Percentiles rank a stretch among this genome's conserved stretches.
Conservation (phyloP, 2,329 filamentous ascomycete species). For the Lojkania enalia region DNA sequence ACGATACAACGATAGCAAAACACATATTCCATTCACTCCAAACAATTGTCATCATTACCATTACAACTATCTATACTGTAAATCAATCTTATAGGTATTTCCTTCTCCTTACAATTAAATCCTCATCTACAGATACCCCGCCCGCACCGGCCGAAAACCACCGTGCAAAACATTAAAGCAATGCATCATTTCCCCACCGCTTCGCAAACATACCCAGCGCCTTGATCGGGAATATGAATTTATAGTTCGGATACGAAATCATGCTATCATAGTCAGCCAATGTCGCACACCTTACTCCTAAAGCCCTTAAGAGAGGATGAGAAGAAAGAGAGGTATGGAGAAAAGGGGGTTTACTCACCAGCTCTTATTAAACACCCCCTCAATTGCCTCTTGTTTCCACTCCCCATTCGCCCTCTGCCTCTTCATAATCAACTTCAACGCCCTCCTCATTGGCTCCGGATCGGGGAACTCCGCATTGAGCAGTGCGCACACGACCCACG, state of each 20-base stretch:
- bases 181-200: constrained; percentile 33
- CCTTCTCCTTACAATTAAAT: neutral
- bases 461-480: constrained; percentile 84
- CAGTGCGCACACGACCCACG: constrained; percentile 82
- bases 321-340: too few species aligned
- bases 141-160: too few species aligned
- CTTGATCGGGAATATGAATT: constrained; percentile 93
- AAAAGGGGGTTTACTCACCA: constrained; percentile 61
- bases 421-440: constrained; percentile 78
- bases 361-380: constrained; percentile 98
- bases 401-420: constrained; percentile 88
- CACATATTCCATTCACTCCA: neutral
- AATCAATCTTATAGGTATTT: neutral
- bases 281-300: neutral
- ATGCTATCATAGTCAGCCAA: constrained; percentile 59
- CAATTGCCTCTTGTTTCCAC: constrained; percentile 93
- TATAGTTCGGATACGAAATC: constrained; percentile 99
- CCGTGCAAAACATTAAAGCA: constrained; percentile 17
- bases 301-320: neutral
- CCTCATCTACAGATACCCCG: too few species aligned
- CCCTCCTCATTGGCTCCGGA: constrained; percentile 69
- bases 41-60: neutral
- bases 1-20: too few species aligned
- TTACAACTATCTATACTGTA: too few species aligned
- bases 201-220: constrained; percentile 84